Conservation (phyloP, 148 eudicot genomes). For the Tetragonia tetragonoides region DNA sequence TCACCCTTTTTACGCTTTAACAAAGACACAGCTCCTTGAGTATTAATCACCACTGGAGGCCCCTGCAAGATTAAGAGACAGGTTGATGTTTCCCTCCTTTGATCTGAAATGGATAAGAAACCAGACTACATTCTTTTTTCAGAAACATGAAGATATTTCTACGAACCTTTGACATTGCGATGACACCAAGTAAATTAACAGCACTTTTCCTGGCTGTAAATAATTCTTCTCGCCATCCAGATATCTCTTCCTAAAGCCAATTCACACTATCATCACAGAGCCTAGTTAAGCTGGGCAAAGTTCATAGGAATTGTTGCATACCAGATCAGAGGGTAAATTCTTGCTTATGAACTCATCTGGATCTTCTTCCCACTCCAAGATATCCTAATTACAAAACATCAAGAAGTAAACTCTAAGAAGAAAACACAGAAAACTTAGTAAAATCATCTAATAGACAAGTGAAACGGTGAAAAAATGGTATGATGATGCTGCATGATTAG, state of each 20-base stretch:
- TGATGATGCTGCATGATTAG: not conserved
- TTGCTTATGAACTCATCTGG: slow-evolving; percentile 75
- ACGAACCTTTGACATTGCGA: slow-evolving; percentile 70
- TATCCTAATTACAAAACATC: slow-evolving; percentile 45
- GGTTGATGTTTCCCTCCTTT: slow-evolving; percentile 4
- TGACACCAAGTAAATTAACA: slow-evolving; percentile 75
- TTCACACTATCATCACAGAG: slow-evolving; percentile 8
- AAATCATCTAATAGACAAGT: not conserved
- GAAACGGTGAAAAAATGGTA: not conserved
- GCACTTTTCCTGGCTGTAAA: slow-evolving; percentile 80
- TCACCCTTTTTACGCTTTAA: slow-evolving; percentile 78
- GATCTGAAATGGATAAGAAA: slow-evolving; percentile 3
- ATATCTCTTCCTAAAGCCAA: slow-evolving; percentile 61
- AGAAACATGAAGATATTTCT: not conserved
- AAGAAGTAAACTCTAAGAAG: slow-evolving; percentile 9
- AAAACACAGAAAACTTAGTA: not conserved
- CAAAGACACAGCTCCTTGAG: slow-evolving; percentile 34
- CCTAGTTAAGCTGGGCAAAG: slow-evolving; percentile 4
- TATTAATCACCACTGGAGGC: slow-evolving; percentile 49
- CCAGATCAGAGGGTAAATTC: slow-evolving; percentile 76
- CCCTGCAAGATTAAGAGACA: slow-evolving; percentile 46
- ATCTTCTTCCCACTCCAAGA: slow-evolving; percentile 80
- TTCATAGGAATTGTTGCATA: slow-evolving; percentile 22
- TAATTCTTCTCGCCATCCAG: slow-evolving; percentile 75
- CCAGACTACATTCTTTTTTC: not conserved